A percentile compares a stretch with the other conserved stretches of the same genome.
Conservation (phyloP, 306 rosid species). For the Clitoria ternatea region DNA sequence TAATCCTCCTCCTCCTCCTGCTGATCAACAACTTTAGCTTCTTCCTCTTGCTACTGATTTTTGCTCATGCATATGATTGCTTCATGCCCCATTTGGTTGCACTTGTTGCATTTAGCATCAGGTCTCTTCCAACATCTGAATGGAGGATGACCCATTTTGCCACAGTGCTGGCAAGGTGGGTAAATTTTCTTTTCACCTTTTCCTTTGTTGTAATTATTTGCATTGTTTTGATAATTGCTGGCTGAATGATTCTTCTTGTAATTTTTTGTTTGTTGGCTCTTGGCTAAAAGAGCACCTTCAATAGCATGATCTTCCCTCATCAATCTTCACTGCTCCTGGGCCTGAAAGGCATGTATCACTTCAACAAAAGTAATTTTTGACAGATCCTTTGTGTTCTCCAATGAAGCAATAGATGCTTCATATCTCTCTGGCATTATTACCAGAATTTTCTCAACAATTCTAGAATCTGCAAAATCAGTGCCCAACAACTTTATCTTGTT, state of each 20-base stretch:
- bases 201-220: not conserved
- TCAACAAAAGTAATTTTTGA: not conserved
- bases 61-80: not conserved
- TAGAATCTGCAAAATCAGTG: not conserved
- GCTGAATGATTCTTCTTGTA: not conserved
- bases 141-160: not conserved
- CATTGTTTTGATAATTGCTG: not conserved
- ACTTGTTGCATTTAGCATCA: not conserved
- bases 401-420: not conserved
- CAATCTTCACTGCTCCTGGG: not conserved
- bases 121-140: not conserved
- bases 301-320: not conserved
- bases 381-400: not conserved
- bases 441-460: not conserved
- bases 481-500: not conserved
- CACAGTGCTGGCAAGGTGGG: too few relatives aligned
- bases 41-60: not conserved
- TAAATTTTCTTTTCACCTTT: not conserved
- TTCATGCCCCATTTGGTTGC: constrained; percentile 1
- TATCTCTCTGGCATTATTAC: not conserved
- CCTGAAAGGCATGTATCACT: not conserved
- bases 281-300: not conserved
- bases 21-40: too few relatives aligned
- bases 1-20: not conserved
- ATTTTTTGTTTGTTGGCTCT: not conserved